phyloP scores from a whole-genome alignment of 768 basidiomycete genomes.

The Piloderma croceum region DNA sequence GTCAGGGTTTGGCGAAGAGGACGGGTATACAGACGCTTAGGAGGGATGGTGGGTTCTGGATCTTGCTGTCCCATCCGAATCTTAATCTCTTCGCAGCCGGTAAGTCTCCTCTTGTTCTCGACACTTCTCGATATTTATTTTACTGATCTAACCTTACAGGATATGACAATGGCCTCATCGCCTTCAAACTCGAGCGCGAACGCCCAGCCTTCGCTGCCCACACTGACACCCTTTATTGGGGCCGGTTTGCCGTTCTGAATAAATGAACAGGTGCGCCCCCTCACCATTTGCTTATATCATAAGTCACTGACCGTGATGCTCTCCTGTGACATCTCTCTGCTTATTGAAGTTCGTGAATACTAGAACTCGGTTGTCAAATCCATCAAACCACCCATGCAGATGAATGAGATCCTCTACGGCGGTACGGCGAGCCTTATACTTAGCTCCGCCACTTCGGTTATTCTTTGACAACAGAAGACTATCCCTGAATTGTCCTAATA shows the following conservation, averaged over 20 bases:
- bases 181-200: slow-evolving; percentile 98
- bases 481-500: no score
- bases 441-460: slow-evolving; percentile 78
- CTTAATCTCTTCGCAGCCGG: slow-evolving; percentile 97
- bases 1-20: slow-evolving; percentile 94
- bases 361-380: slow-evolving; percentile 91
- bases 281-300: no score
- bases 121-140: no score
- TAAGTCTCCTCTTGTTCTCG: no score
- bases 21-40: slow-evolving; percentile 97
- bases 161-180: slow-evolving; percentile 96
- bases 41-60: slow-evolving; percentile 97
- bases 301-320: slow-evolving; percentile 8
- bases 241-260: slow-evolving; percentile 90
- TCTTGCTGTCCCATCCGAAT: slow-evolving; percentile 91
- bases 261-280: slow-evolving; percentile 79
- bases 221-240: slow-evolving; percentile 89
- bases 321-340: slow-evolving; percentile 12
- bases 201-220: slow-evolving; percentile 93
- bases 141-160: no score
- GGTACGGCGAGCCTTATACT: slow-evolving; percentile 93
- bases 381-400: slow-evolving; percentile 91
- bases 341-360: slow-evolving; percentile 92
- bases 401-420: slow-evolving; percentile 97
- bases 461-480: slow-evolving; percentile 91